A percentile compares a stretch with the other conserved stretches of the same genome.
phyloP scores from a whole-genome alignment of 1,284 basidiomycete species.

The Bjerkandera adusta region DNA sequence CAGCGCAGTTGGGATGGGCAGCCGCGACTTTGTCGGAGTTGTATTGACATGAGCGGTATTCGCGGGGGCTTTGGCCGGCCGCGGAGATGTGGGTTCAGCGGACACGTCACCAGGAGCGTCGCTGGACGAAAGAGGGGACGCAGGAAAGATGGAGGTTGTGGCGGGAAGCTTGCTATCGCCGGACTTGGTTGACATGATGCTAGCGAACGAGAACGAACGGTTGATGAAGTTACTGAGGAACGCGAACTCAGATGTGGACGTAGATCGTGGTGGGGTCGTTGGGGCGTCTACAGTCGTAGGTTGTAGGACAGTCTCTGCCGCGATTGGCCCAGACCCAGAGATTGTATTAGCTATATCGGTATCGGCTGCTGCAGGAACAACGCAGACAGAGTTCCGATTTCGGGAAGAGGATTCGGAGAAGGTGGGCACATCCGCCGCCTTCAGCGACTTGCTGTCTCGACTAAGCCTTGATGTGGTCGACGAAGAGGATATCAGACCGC shows the following conservation, averaged over 20 bases:
- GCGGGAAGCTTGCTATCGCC: neutral
- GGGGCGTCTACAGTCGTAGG: no score
- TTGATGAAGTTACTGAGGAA: constrained; percentile 10
- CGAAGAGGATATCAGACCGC: constrained; percentile 4
- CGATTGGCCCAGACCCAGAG: neutral
- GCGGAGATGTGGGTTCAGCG: neutral
- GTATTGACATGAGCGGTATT: neutral
- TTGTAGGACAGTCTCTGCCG: no score
- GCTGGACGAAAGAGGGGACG: neutral
- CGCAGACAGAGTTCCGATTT: no score
- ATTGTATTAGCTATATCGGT: neutral
- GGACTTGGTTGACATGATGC: no score
- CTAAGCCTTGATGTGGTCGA: constrained; percentile 6
- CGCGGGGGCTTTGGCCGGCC: neutral
- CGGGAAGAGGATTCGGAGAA: no score
- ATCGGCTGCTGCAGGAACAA: neutral
- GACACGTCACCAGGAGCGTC: neutral
- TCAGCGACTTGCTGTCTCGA: neutral
- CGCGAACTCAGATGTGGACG: neutral
- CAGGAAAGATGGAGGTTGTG: neutral
- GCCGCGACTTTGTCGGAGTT: constrained; percentile 11
- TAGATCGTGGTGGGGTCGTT: no score
- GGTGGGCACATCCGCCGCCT: no score
- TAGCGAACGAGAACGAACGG: constrained; percentile 9
- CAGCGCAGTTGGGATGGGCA: constrained; percentile 25